Evolutionary conservation across 2,329 filamentous ascomycete genomes (phyloP).

Genomic region (Colletotrichum acutatum): DNA sequence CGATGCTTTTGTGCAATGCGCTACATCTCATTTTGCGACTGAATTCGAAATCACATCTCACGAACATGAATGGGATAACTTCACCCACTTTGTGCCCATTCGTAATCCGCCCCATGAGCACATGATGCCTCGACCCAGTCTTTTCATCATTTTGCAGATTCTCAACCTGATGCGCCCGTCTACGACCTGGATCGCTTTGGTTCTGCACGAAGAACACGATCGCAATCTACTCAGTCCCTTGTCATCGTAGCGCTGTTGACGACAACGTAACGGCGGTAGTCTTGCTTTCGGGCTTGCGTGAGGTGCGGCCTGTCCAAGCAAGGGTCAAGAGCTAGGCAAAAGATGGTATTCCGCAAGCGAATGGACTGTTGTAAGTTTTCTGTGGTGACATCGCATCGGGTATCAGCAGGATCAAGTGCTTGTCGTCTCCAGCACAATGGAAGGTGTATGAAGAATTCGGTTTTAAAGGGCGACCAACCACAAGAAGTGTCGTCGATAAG

Average conservation of each 20-base stretch:
- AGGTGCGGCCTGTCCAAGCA: neutral
- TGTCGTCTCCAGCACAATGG: neutral
- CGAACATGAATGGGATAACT: constrained; percentile 3
- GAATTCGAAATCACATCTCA: neutral
- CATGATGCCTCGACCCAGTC: constrained; percentile 6
- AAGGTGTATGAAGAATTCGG: neutral
- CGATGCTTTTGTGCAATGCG: constrained; percentile 1
- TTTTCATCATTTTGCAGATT: constrained; percentile 9
- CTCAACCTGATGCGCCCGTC: constrained; percentile 1
- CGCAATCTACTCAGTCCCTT: neutral
- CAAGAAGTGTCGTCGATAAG: neutral
- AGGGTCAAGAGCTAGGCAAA: neutral
- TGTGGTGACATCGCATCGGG: neutral
- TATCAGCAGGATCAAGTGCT: neutral
- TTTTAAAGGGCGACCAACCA: neutral
- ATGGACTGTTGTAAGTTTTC: neutral
- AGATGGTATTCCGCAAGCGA: neutral
- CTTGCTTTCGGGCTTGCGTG: neutral
- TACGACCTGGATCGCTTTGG: neutral
- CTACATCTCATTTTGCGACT: constrained; percentile 6
- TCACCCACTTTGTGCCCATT: neutral
- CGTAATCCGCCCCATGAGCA: neutral
- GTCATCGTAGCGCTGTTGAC: neutral
- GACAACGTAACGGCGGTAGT: neutral
- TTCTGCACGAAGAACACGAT: neutral